A percentile compares a stretch with the other conserved stretches of the same genome.
phyloP scores from a whole-genome alignment of 2,329 filamentous ascomycete species.

The Penicillium hesseltinei region DNA sequence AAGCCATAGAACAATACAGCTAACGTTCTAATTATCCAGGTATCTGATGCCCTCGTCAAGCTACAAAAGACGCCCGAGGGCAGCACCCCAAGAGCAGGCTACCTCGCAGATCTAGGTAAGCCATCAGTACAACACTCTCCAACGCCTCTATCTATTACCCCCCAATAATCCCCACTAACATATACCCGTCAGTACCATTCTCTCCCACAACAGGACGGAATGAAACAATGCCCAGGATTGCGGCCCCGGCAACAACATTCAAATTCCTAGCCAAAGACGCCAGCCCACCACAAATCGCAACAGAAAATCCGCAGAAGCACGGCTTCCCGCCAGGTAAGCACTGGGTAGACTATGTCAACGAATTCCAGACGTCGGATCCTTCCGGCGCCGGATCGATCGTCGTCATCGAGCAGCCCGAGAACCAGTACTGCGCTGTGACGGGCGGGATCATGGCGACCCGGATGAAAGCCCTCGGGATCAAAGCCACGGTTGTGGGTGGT shows the following conservation, averaged over 20 bases:
- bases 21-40: conserved; percentile 37
- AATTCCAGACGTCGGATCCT: conserved; percentile 17
- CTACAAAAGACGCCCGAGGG: conserved; percentile 50
- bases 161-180: conserved; percentile 7
- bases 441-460: conserved; percentile 75
- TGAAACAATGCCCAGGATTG: conserved; percentile 33
- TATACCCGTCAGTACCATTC: conserved; percentile 31
- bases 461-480: conserved; percentile 61
- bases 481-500: conserved; percentile 65
- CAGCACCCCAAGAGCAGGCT: conserved; percentile 61
- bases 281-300: conserved; percentile 33
- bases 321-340: conserved; percentile 61
- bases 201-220: conserved; percentile 33
- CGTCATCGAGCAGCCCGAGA: conserved; percentile 63
- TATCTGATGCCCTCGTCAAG: conserved; percentile 71
- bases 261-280: conserved; percentile 59
- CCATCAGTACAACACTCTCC: background rate
- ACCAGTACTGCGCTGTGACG: conserved; percentile 67
- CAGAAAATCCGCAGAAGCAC: conserved; percentile 33
- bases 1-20: background rate
- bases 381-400: conserved; percentile 59
- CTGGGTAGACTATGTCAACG: conserved; percentile 61
- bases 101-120: conserved; percentile 61
- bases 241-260: conserved; percentile 46
- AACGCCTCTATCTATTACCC: background rate